A percentile compares a stretch with the other conserved stretches of the same genome.
Conservation (phyloP, 2,329 filamentous ascomycete species). For the Dissoconium aciculare region DNA sequence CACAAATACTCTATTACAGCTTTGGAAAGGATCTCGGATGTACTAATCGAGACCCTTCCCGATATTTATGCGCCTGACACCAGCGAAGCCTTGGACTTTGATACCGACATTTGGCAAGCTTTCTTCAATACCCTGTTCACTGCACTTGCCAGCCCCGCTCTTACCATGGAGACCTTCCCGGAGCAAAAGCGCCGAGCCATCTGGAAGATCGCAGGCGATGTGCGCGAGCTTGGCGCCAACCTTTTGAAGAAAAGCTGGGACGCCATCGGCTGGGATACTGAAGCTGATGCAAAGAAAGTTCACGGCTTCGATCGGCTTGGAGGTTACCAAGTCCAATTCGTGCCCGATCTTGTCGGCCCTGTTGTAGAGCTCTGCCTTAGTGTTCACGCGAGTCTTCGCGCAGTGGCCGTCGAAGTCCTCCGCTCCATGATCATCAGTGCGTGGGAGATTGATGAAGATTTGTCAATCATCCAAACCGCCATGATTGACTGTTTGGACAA, state of each 20-base stretch:
- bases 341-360: conserved; percentile 76
- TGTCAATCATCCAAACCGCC: conserved; percentile 83
- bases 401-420: conserved; percentile 80
- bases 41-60: conserved; percentile 70
- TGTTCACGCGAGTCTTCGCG: conserved; percentile 78
- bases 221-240: conserved; percentile 79
- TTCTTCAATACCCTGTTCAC: conserved; percentile 84
- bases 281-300: conserved; percentile 56
- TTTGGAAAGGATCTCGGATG: conserved; percentile 64
- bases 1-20: conserved; percentile 60
- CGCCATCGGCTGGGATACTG: conserved; percentile 91
- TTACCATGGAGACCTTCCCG: conserved; percentile 88
- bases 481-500: conserved; percentile 88
- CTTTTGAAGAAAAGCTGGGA: conserved; percentile 79
- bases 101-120: conserved; percentile 82
- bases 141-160: conserved; percentile 72
- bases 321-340: conserved; percentile 96
- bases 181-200: conserved; percentile 93
- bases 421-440: conserved; percentile 98
- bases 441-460: conserved; percentile 87
- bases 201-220: conserved; percentile 97
- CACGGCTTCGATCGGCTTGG: conserved; percentile 77
- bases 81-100: conserved; percentile 44
- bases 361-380: conserved; percentile 91
- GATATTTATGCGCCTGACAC: conserved; percentile 75